phyloP scores from a whole-genome alignment of 1,139 yeast genomes.

The Meyerozyma smithsonii region DNA sequence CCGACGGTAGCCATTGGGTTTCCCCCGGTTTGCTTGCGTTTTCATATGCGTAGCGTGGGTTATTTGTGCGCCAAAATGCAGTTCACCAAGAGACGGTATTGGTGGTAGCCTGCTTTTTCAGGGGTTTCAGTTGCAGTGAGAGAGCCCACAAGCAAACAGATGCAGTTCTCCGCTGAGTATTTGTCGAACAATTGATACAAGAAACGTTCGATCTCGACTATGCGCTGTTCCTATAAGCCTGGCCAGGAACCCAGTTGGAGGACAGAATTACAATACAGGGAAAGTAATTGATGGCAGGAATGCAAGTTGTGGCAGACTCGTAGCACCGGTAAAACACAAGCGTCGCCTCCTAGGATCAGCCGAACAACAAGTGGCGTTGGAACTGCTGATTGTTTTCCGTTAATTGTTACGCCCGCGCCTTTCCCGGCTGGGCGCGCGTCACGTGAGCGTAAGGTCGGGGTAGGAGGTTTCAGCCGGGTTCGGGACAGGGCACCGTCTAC shows the following conservation, averaged over 20 bases:
- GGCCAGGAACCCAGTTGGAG: neutral
- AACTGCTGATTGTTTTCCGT: neutral
- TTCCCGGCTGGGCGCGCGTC: neutral
- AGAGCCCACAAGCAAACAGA: neutral
- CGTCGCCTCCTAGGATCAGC: neutral
- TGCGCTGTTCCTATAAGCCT: neutral
- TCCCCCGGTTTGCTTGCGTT: constrained; percentile 20
- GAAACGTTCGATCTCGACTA: neutral
- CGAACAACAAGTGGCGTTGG: neutral
- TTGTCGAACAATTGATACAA: neutral
- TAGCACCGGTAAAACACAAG: neutral
- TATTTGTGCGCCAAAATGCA: neutral
- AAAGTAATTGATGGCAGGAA: neutral
- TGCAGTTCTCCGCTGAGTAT: constrained; percentile 2
- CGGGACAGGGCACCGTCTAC: no score
- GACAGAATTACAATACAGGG: neutral
- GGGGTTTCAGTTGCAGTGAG: no score
- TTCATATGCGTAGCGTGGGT: constrained; percentile 17
- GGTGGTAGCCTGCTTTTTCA: constrained; percentile 6
- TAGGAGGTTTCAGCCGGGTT: constrained; percentile 4
- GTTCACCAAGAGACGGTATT: neutral
- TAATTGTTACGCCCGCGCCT: constrained; percentile 1
- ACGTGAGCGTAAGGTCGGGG: neutral
- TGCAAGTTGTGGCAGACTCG: no score
- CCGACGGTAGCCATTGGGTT: constrained; percentile 25